Conservation (phyloP, 768 basidiomycete genomes). For the Inosperma sp. region DNA sequence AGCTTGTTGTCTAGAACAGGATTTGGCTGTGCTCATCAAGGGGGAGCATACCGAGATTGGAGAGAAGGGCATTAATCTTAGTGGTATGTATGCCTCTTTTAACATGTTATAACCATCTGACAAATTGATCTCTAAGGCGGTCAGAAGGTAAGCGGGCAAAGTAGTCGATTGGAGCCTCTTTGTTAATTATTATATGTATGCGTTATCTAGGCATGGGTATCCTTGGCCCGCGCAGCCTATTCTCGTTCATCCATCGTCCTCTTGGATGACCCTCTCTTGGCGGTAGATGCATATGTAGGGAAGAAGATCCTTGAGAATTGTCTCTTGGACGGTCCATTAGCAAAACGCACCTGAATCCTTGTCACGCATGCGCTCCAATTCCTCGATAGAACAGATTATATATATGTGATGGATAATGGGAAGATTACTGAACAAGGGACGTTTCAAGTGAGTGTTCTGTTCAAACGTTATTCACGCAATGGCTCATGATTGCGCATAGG, state of each 20-base stretch:
- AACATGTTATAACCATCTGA: not conserved
- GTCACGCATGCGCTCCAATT: slow-evolving; percentile 59
- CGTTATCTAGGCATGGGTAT: slow-evolving; percentile 56
- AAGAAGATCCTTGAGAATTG: slow-evolving; percentile 63
- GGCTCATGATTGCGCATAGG: too few species aligned
- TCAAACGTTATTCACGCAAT: too few species aligned
- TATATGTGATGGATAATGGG: slow-evolving; percentile 63
- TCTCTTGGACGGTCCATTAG: slow-evolving; percentile 49
- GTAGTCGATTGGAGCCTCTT: slow-evolving; percentile 1
- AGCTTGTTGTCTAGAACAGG: slow-evolving; percentile 65
- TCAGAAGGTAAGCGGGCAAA: slow-evolving; percentile 29
- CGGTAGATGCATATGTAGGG: too few species aligned
- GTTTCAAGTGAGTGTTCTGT: too few species aligned
- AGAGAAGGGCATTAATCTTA: slow-evolving; percentile 73
- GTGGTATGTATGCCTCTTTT: too few species aligned
- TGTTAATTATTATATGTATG: not conserved
- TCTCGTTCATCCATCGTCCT: slow-evolving; percentile 67
- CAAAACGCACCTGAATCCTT: slow-evolving; percentile 51
- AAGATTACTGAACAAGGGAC: too few species aligned
- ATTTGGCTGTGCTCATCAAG: slow-evolving; percentile 64
- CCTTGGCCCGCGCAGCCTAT: slow-evolving; percentile 73
- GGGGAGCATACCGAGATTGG: slow-evolving; percentile 70
- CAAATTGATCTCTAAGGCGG: slow-evolving; percentile 33
- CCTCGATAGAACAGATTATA: slow-evolving; percentile 53
- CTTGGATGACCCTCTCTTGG: slow-evolving; percentile 76